Evolutionary conservation across 139 green algal species (phyloP).

Genomic region (Eudorina sp.): DNA sequence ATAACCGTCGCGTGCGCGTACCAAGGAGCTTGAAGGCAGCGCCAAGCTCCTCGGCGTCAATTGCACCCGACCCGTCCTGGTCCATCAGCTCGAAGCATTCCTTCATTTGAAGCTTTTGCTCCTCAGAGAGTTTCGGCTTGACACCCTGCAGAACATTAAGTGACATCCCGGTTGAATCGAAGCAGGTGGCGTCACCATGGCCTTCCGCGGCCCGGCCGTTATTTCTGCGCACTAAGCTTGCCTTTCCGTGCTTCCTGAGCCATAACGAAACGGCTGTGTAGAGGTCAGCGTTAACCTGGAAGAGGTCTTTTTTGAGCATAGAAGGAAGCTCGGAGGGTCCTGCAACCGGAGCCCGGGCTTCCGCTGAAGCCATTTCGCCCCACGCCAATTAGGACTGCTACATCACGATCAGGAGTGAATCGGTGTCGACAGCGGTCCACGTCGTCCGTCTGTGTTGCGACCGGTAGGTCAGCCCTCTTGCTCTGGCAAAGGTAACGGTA

Average conservation of each 20-base stretch:
- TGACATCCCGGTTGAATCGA: neutral
- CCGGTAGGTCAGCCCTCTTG: too few relatives aligned
- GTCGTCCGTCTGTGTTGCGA: too few relatives aligned
- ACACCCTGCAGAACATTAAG: conserved; percentile 61
- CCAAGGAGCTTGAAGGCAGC: conserved; percentile 77
- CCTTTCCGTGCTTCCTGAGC: conserved; percentile 48
- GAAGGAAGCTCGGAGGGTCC: neutral
- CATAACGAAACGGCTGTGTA: conserved; percentile 27
- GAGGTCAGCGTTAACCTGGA: conserved; percentile 33
- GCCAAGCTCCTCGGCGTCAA: conserved; percentile 81
- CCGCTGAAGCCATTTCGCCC: neutral
- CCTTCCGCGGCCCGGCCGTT: neutral
- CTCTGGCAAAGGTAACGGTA: too few relatives aligned
- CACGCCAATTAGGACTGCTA: neutral
- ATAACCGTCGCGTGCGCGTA: too few relatives aligned
- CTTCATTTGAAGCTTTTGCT: conserved; percentile 72
- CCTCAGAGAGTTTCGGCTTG: conserved; percentile 70
- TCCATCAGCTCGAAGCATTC: conserved; percentile 88
- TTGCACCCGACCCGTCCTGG: conserved; percentile 81
- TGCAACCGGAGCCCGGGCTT: neutral
- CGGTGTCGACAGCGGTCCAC: neutral
- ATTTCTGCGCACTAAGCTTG: conserved; percentile 1
- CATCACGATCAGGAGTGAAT: conserved; percentile 3
- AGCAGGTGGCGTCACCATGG: neutral
- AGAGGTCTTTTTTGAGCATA: conserved; percentile 28